Conservation (phyloP, 1,284 basidiomycete genomes). For the Pyrrhoderma noxium region DNA sequence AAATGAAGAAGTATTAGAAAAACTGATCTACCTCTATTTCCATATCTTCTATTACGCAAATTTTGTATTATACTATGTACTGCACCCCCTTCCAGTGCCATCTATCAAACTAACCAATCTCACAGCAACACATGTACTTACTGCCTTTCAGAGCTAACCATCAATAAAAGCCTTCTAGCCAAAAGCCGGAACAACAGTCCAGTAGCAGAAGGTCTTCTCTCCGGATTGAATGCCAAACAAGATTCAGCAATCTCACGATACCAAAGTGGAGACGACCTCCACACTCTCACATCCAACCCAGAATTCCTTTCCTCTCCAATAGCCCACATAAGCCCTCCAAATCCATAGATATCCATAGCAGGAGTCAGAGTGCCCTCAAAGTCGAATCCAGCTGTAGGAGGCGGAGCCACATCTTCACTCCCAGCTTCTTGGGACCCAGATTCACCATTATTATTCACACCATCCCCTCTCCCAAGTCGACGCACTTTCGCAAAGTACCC, state of each 20-base stretch:
- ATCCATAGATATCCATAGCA: slow-evolving; percentile 4
- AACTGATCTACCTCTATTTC: no score
- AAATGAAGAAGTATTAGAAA: no score
- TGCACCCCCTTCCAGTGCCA: no score
- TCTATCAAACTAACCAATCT: no score
- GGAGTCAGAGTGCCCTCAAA: slow-evolving; percentile 1
- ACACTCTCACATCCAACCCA: not conserved
- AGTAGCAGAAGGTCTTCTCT: not conserved
- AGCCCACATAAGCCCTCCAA: slow-evolving; percentile 3
- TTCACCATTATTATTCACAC: not conserved
- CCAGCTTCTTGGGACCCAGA: no score
- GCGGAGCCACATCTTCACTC: not conserved
- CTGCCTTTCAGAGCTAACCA: not conserved
- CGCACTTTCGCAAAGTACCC: not conserved
- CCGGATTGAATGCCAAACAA: not conserved
- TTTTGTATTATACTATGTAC: no score
- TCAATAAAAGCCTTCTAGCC: not conserved
- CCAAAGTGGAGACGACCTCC: not conserved
- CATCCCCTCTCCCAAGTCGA: no score
- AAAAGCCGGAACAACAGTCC: not conserved
- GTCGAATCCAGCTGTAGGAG: not conserved
- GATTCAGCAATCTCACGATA: slow-evolving; percentile 1
- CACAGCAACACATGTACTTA: no score
- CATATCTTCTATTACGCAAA: no score
- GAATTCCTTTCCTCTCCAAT: not conserved